These are phyloP conservation scores for Gilbertella persicaria DNA, from an alignment of 371 early-diverging fungal genomes.

Conservation along the genomic window DNA sequence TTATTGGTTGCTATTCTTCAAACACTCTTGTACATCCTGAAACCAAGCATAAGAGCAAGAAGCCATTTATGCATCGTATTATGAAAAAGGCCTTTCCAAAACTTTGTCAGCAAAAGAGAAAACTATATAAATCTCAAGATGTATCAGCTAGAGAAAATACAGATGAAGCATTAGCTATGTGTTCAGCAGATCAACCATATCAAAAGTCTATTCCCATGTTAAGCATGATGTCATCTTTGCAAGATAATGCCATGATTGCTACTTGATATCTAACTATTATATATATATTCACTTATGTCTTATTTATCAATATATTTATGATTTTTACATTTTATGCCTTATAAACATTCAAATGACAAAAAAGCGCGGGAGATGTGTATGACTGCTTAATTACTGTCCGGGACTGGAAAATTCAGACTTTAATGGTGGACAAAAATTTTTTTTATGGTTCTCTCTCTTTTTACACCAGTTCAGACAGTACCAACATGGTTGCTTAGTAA, in stretches of 20 bases:
- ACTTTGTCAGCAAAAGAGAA: background rate
- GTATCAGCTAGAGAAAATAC: conserved; percentile 7
- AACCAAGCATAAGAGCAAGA: conserved; percentile 3
- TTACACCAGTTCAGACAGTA: conserved; percentile 35
- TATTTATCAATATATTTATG: too few relatives aligned
- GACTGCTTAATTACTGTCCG: too few relatives aligned
- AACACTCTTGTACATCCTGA: too few relatives aligned
- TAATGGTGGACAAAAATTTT: conserved; percentile 13
- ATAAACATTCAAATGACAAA: too few relatives aligned
- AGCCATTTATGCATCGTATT: conserved; percentile 11
- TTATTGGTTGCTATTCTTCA: background rate
- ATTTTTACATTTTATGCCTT: too few relatives aligned
- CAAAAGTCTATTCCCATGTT: too few relatives aligned
- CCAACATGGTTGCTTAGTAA: conserved; percentile 41
- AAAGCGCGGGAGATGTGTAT: too few relatives aligned
- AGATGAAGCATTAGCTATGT: conserved; percentile 10
- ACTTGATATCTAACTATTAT: background rate
- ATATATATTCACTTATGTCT: background rate
- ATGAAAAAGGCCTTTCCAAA: conserved; percentile 14
- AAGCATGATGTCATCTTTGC: too few relatives aligned
- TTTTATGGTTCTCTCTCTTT: conserved; percentile 28
- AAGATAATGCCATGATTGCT: too few relatives aligned
- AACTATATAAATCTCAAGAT: background rate
- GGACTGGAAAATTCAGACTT: background rate
- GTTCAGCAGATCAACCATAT: too few relatives aligned